Conservation (phyloP, 1,139 yeast genomes). For the Lodderomyces elongisporus region DNA sequence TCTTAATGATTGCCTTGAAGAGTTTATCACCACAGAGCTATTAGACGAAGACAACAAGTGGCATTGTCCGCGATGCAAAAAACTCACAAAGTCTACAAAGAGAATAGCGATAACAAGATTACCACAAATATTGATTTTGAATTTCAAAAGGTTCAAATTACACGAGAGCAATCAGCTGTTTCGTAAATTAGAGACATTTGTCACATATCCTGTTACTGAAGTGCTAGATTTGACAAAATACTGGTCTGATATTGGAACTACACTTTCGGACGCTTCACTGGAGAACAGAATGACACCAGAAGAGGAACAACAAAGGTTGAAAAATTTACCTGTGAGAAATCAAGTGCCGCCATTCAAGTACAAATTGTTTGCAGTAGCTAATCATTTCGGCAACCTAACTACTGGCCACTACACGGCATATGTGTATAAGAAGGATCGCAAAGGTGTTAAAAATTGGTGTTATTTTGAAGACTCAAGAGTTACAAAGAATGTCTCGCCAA, state of each 20-base stretch:
- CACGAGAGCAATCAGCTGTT: conserved; percentile 36
- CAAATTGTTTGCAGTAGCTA: conserved; percentile 79
- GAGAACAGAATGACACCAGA: conserved; percentile 19
- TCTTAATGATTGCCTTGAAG: conserved; percentile 62
- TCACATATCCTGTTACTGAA: conserved; percentile 54
- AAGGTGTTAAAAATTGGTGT: conserved; percentile 56
- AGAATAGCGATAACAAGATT: conserved; percentile 64
- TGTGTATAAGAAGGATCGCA: conserved; percentile 49
- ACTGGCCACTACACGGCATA: conserved; percentile 93
- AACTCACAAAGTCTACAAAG: conserved; percentile 62
- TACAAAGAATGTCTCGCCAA: conserved; percentile 33
- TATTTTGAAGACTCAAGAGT: conserved; percentile 71
- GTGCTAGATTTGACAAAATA: conserved; percentile 64
- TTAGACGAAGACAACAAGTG: conserved; percentile 83
- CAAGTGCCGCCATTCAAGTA: conserved; percentile 80
- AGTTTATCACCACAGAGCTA: conserved; percentile 62
- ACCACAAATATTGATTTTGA: conserved; percentile 69
- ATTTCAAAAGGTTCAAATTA: conserved; percentile 71
- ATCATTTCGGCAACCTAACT: conserved; percentile 73
- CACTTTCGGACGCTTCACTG: conserved; percentile 16
- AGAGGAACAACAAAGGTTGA: conserved; percentile 33
- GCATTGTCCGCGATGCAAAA: conserved; percentile 81
- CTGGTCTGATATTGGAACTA: conserved; percentile 61
- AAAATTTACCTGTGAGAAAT: conserved; percentile 61
- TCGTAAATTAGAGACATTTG: conserved; percentile 58